Evolutionary conservation across 2,329 filamentous ascomycete genomes (phyloP), one percentile per base, ranked within the genome.

Genomic region (Sordariomycetes sp.): DNA sequence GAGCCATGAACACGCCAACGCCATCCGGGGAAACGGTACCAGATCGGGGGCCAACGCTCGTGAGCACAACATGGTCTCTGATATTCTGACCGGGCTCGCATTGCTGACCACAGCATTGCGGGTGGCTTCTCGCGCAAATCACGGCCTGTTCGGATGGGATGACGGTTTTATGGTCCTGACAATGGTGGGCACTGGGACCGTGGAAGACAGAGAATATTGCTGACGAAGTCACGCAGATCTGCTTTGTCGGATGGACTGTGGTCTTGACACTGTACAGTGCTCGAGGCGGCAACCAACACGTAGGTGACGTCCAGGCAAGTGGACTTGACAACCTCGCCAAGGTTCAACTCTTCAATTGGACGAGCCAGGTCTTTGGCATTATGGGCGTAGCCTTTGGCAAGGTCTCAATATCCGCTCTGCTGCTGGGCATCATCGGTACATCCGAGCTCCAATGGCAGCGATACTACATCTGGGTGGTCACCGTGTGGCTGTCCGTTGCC

Each of bases 381-480:
- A 27, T 46, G 17, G 43, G 44, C 15, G 42, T 45, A n/a, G 42
- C 42, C 5, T 37, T 39, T 6, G 44, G 44, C 23, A 46, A 42
- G 30, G 39, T 46, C 14, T 46, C 44, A 4, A 38, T 46, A 11
- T 34, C 45, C 19, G 42, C 42, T 18, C 37, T 47, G 20, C 35
- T 47, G 3, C 38, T 47, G 6, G 32, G 26, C 8, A 47, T 47
- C 24, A 43, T 47, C 28, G 29, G 29, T 2, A 17, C 41, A 8
- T 40, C 40, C 2, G 40, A 41, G n/a, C 32, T 47, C 31, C 34
- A 39, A 3, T 45, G 45, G 42, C 43, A 45, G 23, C 36, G 39
- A 12, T 18, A 43, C 4, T 46, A 43, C 20, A 36, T 47, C 6
- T 46, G 43, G 43, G 30, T 31, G 6, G 39, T 47, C n/a, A 39